Percentiles rank a stretch among this genome's conserved stretches.
Evolutionary conservation across 192 early-diverging fungal genomes (phyloP).

Genomic region (Dimargaris cristalligena): DNA sequence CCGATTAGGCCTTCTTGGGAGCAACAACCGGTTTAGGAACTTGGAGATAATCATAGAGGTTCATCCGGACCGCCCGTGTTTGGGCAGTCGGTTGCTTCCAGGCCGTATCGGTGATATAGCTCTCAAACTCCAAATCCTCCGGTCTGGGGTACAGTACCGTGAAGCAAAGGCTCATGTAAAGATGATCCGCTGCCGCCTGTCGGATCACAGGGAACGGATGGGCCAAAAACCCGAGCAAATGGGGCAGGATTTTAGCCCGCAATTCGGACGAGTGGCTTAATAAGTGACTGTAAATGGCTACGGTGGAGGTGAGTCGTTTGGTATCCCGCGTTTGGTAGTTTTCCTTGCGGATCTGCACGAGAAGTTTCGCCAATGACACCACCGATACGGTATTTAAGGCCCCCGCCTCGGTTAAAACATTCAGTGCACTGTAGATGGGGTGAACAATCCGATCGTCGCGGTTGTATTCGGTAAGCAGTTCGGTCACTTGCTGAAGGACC

Average conservation of each 20-base stretch:
- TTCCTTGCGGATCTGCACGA: slow-evolving; percentile 28
- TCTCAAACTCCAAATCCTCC: no score
- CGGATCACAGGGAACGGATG: slow-evolving; percentile 70
- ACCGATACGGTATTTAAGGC: slow-evolving; percentile 15
- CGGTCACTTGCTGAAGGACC: slow-evolving; percentile 24
- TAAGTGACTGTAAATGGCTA: slow-evolving; percentile 39
- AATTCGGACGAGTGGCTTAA: slow-evolving; percentile 6
- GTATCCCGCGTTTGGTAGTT: slow-evolving; percentile 33
- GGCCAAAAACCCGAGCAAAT: slow-evolving; percentile 41
- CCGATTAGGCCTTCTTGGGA: no score
- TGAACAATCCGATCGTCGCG: slow-evolving; percentile 47
- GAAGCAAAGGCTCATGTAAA: slow-evolving; percentile 41
- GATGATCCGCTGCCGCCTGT: slow-evolving; percentile 43
- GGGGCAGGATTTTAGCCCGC: slow-evolving; percentile 24
- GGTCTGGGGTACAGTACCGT: no score
- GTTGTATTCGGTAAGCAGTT: slow-evolving; percentile 23
- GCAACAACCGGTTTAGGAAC: no score
- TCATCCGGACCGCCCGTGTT: no score
- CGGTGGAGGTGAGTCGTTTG: slow-evolving; percentile 40
- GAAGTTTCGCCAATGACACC: slow-evolving; percentile 19
- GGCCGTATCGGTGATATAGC: no score
- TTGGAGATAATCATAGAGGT: no score
- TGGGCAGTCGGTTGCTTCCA: no score
- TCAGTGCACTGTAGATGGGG: slow-evolving; percentile 48
- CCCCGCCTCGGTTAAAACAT: slow-evolving; percentile 42